phyloP scores from a whole-genome alignment of 2,329 filamentous ascomycete species.

The Bipolaris sorokiniana region DNA sequence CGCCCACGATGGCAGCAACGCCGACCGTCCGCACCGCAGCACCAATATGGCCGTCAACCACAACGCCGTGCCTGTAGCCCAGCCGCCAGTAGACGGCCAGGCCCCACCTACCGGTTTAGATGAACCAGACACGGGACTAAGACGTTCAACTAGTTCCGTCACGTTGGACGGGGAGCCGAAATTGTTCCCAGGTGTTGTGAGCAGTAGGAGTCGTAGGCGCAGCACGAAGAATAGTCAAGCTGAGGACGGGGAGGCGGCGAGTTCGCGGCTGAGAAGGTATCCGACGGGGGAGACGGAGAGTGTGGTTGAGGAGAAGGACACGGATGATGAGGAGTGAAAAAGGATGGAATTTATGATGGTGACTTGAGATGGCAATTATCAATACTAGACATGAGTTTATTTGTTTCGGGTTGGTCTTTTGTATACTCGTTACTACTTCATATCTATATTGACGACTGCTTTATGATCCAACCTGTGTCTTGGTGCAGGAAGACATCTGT shows the following conservation, averaged over 20 bases:
- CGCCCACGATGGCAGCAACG: conserved; percentile 23
- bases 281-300: conserved; percentile 10
- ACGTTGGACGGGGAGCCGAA: conserved; percentile 64
- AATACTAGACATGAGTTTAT: too few relatives aligned
- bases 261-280: conserved; percentile 14
- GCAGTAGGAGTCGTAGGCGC: conserved; percentile 50
- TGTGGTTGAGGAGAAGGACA: conserved; percentile 17
- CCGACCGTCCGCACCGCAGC: conserved; percentile 36
- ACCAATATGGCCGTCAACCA: conserved; percentile 40
- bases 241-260: conserved; percentile 27
- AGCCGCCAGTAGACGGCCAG: conserved; percentile 32
- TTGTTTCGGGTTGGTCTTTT: too few relatives aligned
- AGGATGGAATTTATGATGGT: not conserved
- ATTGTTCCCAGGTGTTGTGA: conserved; percentile 74
- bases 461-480: too few relatives aligned
- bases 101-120: conserved; percentile 8
- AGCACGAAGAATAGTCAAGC: conserved; percentile 31
- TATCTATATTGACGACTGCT: too few relatives aligned
- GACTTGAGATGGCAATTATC: not conserved
- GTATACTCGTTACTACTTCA: too few relatives aligned
- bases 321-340: conserved; percentile 15
- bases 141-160: conserved; percentile 33
- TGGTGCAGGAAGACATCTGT: too few relatives aligned
- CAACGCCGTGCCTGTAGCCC: conserved; percentile 25
- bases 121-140: conserved; percentile 26